These are phyloP conservation scores for Marchantia polymorpha DNA, from an alignment of 225 moss, liverwort and hornwort species.

Conservation along the genomic window DNA sequence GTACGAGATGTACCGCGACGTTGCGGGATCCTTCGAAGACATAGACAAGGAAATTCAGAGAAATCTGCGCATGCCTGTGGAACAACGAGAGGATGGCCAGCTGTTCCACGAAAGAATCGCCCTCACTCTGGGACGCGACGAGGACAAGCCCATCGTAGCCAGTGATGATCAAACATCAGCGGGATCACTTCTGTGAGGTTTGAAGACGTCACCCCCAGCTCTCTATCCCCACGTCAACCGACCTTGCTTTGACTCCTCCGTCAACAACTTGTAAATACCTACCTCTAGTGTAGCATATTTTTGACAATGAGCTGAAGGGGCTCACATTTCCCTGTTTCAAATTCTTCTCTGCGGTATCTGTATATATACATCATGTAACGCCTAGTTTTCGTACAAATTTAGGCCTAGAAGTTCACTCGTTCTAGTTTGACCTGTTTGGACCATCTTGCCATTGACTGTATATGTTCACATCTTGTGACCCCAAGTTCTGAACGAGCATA, in stretches of 20 bases:
- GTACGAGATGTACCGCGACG: constrained; percentile 56
- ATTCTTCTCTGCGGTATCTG: no score
- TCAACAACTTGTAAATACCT: not conserved
- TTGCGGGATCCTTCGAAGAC: constrained; percentile 47
- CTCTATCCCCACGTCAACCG: not conserved
- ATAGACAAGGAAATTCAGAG: constrained; percentile 51
- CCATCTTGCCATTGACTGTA: no score
- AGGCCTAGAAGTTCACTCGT: no score
- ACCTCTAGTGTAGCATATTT: no score
- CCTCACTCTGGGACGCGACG: constrained; percentile 49
- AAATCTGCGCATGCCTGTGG: constrained; percentile 48
- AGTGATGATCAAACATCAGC: constrained; percentile 48
- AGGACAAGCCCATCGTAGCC: constrained; percentile 47
- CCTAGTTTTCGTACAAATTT: no score
- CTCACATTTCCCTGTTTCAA: no score
- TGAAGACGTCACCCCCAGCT: not conserved
- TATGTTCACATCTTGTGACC: no score
- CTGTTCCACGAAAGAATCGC: constrained; percentile 64
- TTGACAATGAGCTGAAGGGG: no score
- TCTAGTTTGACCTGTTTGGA: no score
- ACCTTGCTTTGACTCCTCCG: not conserved
- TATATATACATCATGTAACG: no score
- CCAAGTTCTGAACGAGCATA: no score
- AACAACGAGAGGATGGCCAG: constrained; percentile 49
- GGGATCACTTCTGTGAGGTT: constrained; percentile 35